phyloP scores from a whole-genome alignment of 2,329 filamentous ascomycete species.

The Zymoseptoria crescenta region DNA sequence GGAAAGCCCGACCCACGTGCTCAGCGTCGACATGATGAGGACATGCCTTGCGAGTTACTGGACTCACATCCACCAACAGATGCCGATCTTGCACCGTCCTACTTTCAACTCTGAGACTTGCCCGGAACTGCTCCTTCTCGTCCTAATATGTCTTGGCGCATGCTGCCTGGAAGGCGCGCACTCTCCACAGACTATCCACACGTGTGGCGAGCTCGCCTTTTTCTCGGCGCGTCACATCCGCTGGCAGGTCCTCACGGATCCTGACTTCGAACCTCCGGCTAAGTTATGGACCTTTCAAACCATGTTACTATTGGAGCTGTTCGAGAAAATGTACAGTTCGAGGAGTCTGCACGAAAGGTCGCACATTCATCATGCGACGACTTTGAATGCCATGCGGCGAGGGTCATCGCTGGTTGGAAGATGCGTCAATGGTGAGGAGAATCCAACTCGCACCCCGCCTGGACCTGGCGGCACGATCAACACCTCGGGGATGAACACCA shows the following conservation, averaged over 20 bases:
- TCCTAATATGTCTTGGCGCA: conserved; percentile 88
- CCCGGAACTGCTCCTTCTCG: conserved; percentile 73
- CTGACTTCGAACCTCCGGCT: conserved; percentile 80
- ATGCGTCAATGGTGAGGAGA: conserved; percentile 63
- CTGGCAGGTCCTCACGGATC: conserved; percentile 91
- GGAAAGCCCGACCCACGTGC: conserved; percentile 50
- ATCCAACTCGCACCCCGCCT: conserved; percentile 36
- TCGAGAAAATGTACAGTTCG: conserved; percentile 97
- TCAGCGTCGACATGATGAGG: conserved; percentile 93
- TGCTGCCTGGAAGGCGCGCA: conserved; percentile 80
- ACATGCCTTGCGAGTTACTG: conserved; percentile 90
- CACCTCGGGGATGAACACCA: conserved; percentile 49
- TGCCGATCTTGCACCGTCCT: conserved; percentile 89
- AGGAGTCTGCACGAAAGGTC: conserved; percentile 85
- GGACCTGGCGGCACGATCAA: conserved; percentile 44
- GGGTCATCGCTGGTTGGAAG: conserved; percentile 85
- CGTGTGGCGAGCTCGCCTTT: conserved; percentile 75
- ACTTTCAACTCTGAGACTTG: conserved; percentile 86
- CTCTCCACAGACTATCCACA: conserved; percentile 62
- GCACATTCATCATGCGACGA: conserved; percentile 94
- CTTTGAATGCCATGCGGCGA: conserved; percentile 87
- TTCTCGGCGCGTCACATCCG: conserved; percentile 90
- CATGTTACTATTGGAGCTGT: conserved; percentile 78
- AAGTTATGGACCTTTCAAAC: conserved; percentile 96
- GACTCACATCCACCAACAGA: conserved; percentile 87